Base-by-base conservation (phyloP, 2,329 filamentous ascomycete genomes). In the Epichloe baconii region DNA sequence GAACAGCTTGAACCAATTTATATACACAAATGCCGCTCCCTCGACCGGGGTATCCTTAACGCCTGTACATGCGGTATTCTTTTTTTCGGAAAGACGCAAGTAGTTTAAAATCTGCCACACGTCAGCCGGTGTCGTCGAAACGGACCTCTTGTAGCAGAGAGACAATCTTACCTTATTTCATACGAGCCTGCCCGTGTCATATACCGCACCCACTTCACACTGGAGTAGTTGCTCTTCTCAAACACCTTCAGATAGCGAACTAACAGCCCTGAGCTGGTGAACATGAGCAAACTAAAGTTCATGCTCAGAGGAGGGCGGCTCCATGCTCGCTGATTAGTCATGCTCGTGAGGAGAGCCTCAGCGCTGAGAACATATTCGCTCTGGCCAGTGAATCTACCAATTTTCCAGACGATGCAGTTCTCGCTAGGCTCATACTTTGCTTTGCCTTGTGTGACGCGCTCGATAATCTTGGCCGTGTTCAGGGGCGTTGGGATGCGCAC, bases 381-480 rank as follows among this genome's bases (percentile, higher is more conserved):
- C 70, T 96, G 89, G n/a, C 93, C 93, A 0, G 90, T 93, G 70
- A 98, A 98, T n/a, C 93, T 80, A 12, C 90, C 86, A 58, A 98
- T 97, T 77, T 96, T 97, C 93, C 93, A 98, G 12, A 97, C 86
- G 57, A 98, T 97, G 63, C 91, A 88, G 74, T 98, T 98, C 65
- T 96, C 90, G 56, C 90, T 87, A 0, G 93, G 94, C 70, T 98
- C 94, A 69, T 98, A 98, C 70, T 96, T 97, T 52, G 93, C 93
- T 66, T 96, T 95, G 54, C 93, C 94, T 69, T 97, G 90, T 1
- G 86, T 93, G 55, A 90, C 94, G 47, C 93, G 82, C 70, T 96
- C 89, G 1, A 84, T 91, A 54, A 95, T 96, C 64, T 85, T 85
- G 44, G 93, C 93, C 2, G 94, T 97, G 72, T 98, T 98, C 49